Percentiles rank a stretch among this genome's conserved stretches.
phyloP scores from a whole-genome alignment of 208 protist genomes.

The Acanthamoeba healyi region DNA sequence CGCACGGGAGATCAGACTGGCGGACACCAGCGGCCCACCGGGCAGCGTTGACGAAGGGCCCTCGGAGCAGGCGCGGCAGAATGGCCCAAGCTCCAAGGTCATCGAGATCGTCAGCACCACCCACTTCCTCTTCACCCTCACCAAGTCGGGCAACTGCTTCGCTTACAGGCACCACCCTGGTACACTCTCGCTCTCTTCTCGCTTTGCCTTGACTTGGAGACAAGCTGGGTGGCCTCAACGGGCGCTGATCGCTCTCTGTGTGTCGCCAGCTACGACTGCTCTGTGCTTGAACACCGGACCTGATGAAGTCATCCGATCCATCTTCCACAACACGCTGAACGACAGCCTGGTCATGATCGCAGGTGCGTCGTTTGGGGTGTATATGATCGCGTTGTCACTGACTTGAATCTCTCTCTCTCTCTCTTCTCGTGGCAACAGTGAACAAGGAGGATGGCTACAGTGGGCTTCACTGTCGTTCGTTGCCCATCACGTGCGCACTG shows the following conservation, averaged over 20 bases:
- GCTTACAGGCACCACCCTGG: background rate
- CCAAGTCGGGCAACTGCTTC: background rate
- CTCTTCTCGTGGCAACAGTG: background rate
- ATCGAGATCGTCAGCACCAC: background rate
- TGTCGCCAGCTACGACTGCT: no score
- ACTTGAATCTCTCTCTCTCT: no score
- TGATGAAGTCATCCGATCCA: background rate
- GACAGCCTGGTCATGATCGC: background rate
- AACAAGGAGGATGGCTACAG: slow-evolving; percentile 21
- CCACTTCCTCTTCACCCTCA: background rate
- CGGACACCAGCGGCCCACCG: background rate
- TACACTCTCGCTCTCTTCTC: no score
- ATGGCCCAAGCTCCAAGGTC: no score
- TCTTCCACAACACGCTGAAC: slow-evolving; percentile 12
- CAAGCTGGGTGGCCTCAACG: no score
- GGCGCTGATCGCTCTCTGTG: no score
- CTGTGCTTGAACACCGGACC: background rate
- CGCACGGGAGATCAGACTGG: background rate
- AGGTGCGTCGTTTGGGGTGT: no score
- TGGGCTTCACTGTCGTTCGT: background rate
- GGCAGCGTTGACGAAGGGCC: no score
- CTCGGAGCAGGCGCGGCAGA: no score
- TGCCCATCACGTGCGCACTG: background rate
- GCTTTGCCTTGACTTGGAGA: no score
- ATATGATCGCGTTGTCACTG: no score